These are phyloP conservation scores for Verticillium dahliae DNA, from an alignment of 2,329 filamentous ascomycete genomes.

Conservation along the genomic window DNA sequence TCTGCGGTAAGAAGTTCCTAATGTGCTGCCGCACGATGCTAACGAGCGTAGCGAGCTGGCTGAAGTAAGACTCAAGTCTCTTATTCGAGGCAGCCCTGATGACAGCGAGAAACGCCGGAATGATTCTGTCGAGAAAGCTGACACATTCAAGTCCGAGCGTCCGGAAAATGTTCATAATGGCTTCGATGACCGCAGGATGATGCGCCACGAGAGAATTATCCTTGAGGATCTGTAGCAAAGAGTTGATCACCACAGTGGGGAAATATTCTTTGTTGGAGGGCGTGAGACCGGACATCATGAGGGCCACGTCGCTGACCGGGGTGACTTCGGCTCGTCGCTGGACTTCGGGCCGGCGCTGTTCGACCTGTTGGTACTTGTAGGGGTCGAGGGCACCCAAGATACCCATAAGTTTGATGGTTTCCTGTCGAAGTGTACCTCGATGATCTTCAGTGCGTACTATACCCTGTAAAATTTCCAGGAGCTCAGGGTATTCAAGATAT, in stretches of 20 bases:
- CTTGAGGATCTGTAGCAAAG: slow-evolving; percentile 83
- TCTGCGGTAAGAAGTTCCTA: slow-evolving; percentile 78
- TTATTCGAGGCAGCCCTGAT: slow-evolving; percentile 74
- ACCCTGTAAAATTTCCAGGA: slow-evolving; percentile 85
- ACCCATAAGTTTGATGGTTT: slow-evolving; percentile 94
- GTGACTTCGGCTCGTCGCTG: slow-evolving; percentile 59
- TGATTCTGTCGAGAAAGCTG: slow-evolving; percentile 86
- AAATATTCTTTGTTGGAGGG: slow-evolving; percentile 98
- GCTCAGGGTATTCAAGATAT: slow-evolving; percentile 88
- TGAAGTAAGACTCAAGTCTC: slow-evolving; percentile 92
- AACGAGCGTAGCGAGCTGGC: slow-evolving; percentile 86
- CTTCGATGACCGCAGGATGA: slow-evolving; percentile 90
- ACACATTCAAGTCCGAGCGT: slow-evolving; percentile 95
- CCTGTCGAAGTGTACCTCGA: slow-evolving; percentile 75
- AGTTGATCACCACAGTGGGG: slow-evolving; percentile 95
- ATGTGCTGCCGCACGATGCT: slow-evolving; percentile 96
- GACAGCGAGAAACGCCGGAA: slow-evolving; percentile 86
- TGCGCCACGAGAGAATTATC: slow-evolving; percentile 86
- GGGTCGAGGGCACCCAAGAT: slow-evolving; percentile 92
- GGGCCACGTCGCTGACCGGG: slow-evolving; percentile 81
- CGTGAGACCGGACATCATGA: slow-evolving; percentile 96
- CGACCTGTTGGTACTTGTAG: slow-evolving; percentile 92
- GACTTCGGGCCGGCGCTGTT: slow-evolving; percentile 79
- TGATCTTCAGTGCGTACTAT: slow-evolving; percentile 89
- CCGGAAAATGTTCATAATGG: slow-evolving; percentile 98